A percentile compares a stretch with the other conserved stretches of the same genome.
Evolutionary conservation across 2,329 filamentous ascomycete genomes (phyloP).

Genomic region (Claviceps arundinis): DNA sequence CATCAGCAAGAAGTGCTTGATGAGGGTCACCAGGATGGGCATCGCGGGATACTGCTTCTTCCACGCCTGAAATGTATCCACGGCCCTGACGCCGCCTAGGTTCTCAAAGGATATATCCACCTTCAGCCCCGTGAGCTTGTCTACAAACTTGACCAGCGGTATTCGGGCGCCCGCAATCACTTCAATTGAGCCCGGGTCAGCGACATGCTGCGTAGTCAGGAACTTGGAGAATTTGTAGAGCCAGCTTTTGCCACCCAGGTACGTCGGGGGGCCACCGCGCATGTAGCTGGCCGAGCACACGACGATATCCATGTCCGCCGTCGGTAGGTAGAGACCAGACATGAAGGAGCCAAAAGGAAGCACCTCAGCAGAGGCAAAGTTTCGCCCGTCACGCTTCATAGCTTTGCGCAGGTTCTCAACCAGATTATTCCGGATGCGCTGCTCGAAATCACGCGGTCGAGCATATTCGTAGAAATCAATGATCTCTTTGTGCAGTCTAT

Average conservation of each 20-base stretch:
- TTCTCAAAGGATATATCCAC: conserved; percentile 97
- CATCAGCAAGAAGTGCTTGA: conserved; percentile 91
- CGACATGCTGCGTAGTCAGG: conserved; percentile 42
- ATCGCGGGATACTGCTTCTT: conserved; percentile 68
- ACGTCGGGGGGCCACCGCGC: conserved; percentile 33
- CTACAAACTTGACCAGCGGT: conserved; percentile 83
- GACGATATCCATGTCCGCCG: conserved; percentile 90
- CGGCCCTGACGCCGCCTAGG: conserved; percentile 63
- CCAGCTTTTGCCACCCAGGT: conserved; percentile 35
- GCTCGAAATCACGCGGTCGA: conserved; percentile 62
- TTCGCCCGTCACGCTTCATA: conserved; percentile 35
- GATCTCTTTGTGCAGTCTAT: conserved; percentile 77
- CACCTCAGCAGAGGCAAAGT: conserved; percentile 49
- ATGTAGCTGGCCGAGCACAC: conserved; percentile 51
- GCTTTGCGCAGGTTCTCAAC: conserved; percentile 52
- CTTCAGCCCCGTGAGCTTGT: conserved; percentile 62
- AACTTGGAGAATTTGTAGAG: conserved; percentile 51
- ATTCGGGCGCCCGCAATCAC: conserved; percentile 68
- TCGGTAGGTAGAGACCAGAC: conserved; percentile 56
- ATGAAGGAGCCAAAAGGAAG: conserved; percentile 87
- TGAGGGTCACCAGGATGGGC: conserved; percentile 70
- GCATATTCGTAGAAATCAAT: conserved; percentile 81
- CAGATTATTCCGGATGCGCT: conserved; percentile 58
- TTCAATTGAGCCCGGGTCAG: conserved; percentile 45
- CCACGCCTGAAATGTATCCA: conserved; percentile 71